Base-by-base conservation (phyloP, 441 rosid species). In the Populus trichocarpa region DNA sequence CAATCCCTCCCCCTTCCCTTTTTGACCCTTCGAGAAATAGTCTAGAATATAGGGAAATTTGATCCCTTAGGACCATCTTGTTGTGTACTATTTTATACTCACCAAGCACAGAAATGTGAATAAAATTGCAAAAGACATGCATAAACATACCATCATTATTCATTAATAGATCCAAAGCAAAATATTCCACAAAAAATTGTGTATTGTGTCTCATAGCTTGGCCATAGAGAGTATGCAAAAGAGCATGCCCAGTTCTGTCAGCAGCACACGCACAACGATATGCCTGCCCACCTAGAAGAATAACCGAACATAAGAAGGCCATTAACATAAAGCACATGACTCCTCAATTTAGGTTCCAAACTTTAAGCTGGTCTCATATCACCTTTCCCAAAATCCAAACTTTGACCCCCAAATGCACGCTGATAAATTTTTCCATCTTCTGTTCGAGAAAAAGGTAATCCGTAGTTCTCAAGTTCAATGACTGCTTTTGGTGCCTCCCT, bases 231-330 rank as follows among this genome's bases (percentile, higher is more conserved):
- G 98, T 92, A 83, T 96, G 99, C 88, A 96, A 80, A 70, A 96
- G 80, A 78, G 99, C 99, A 89, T 96, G 99, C 70, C 99, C 98
- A 71, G 97, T 96, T 75, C 99, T 79, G 81, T 96, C 99, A 64
- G 99, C 99, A 86, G 98, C 98, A 89, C 99, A 96, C 72, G 99
- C 99, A 86, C 99, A 96, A 61, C 98, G 99, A 77, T 96, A 93
- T 77, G 99, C 99, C 84, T 95, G 98, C 78, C 99, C 98, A 85
- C 99, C 99, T 95, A 80, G 70, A 78, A 65, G 23, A 80, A 81
- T 81, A 70, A 82, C 68, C 65, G 16, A 61, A 75, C 5, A 46
- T 73, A 69, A 85, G 69, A 83, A 69, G 73, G 72, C 69, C 71
- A 81, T 6, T 63, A 11, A 65, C 23, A 25, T 8, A 78, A 77